Evolutionary conservation across 176 grass and related monocot genomes (phyloP), one percentile per base, ranked within the genome.

Genomic region (Oryza australiensis): DNA sequence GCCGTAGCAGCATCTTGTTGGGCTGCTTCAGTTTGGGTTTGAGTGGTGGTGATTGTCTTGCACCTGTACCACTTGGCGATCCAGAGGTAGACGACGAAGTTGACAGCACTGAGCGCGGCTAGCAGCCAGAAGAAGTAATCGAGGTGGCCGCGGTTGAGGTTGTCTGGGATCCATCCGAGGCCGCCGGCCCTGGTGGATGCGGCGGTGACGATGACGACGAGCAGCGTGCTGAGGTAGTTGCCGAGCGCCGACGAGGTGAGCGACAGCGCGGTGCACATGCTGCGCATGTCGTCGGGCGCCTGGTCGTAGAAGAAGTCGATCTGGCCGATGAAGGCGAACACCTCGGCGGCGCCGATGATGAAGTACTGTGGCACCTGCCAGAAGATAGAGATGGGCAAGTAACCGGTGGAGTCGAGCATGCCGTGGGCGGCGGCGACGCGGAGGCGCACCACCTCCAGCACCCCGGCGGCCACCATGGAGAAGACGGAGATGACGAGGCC

Each of bases 281-380:
- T 80, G 64, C 45, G 35, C 78, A 80, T 80, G 65, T 46, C 65
- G 45, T 80, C 78, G 22, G 78, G 78, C 46, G 78, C 51, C 65
- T 80, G 43, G 65, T 80, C 78, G 32, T 80, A 80, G 78, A 80
- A 80, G 65, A 80, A 70, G 13, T 80, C 78, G 0, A 80, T 37
- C 65, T 80, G 65, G 7, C 78, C 65, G 5, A 80, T 48, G 45
- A 80, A 80, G 42, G 65, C 67, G n/a, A 80, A 80, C 45, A 87
- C 73, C 79, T 82, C 79, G 0, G 55, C 79, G 1, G 79, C 73
- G 5, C 73, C 73, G 5, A 87, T 49, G 29, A 82, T 87, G 12
- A 77, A 82, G 73, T 94, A 94, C 88, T 91, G 86, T 34, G 86
- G 92, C 63, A 91, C 70, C 86, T 94, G 88, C 83, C 88, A 94